Conservation (phyloP, 2,329 filamentous ascomycete species). For the Alternaria rosae region DNA sequence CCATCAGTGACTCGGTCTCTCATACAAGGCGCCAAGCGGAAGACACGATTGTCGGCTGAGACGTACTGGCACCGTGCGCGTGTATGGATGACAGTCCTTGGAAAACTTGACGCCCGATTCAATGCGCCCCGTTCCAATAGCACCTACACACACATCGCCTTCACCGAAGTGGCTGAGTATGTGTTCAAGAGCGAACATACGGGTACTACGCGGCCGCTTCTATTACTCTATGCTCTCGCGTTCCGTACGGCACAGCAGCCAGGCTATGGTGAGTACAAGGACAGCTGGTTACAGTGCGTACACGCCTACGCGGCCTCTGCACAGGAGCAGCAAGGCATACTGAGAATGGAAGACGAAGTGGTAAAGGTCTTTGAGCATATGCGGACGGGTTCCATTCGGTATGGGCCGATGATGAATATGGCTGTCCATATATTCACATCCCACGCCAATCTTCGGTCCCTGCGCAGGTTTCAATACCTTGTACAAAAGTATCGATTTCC, state of each 20-base stretch:
- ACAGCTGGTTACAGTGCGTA: conserved; percentile 6
- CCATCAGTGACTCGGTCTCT: conserved; percentile 16
- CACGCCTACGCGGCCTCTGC: not conserved
- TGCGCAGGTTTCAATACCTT: conserved; percentile 17
- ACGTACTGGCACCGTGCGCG: conserved; percentile 8
- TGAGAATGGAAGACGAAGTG: conserved; percentile 15
- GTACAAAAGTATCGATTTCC: conserved; percentile 12
- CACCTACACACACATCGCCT: not conserved
- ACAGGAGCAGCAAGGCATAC: not conserved
- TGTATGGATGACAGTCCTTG: conserved; percentile 31
- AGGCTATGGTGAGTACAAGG: not conserved
- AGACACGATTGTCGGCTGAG: not conserved
- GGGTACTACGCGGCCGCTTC: not conserved
- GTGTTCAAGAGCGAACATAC: not conserved
- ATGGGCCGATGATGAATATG: conserved; percentile 20
- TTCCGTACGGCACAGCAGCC: conserved; percentile 3
- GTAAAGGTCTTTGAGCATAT: conserved; percentile 22
- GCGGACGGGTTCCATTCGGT: conserved; percentile 18
- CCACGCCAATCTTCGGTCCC: conserved; percentile 11
- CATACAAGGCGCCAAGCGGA: conserved; percentile 5
- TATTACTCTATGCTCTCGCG: conserved; percentile 8
- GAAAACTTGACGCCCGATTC: conserved; percentile 18
- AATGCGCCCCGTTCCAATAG: not conserved
- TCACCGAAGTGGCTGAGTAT: conserved; percentile 2
- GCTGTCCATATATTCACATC: conserved; percentile 13